Conservation (phyloP, 352 stramenopile species). For the Lagenidium giganteum region DNA sequence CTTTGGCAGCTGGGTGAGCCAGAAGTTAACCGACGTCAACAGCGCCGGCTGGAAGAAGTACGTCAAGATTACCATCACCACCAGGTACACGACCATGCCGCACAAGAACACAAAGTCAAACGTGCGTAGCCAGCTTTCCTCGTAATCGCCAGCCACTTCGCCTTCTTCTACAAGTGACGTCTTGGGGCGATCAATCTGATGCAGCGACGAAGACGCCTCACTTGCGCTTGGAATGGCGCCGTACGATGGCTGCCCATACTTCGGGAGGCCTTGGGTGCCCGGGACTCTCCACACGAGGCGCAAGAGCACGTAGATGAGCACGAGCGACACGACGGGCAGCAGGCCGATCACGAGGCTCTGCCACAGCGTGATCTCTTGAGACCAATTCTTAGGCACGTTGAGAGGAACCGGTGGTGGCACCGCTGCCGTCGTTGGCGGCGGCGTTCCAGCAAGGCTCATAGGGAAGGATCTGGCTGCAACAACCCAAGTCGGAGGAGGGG, state of each 20-base stretch:
- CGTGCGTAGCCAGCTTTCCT: constrained; percentile 43
- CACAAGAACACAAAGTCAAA: constrained; percentile 61
- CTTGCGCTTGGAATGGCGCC: constrained; percentile 30
- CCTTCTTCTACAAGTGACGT: constrained; percentile 56
- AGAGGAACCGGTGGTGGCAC: too few species aligned
- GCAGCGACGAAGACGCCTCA: constrained; percentile 27
- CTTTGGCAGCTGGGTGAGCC: constrained; percentile 37
- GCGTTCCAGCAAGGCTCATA: too few species aligned
- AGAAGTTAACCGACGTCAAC: constrained; percentile 22
- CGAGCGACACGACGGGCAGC: constrained; percentile 37
- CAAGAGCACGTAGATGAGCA: constrained; percentile 60
- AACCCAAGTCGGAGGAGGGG: too few species aligned
- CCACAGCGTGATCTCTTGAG: constrained; percentile 30
- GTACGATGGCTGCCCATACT: constrained; percentile 41
- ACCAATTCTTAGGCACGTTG: too few species aligned
- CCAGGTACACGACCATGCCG: constrained; percentile 42
- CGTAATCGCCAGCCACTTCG: constrained; percentile 53
- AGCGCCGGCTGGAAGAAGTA: constrained; percentile 40
- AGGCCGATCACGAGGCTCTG: constrained; percentile 31
- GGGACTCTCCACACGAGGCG: constrained; percentile 59
- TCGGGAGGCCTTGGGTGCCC: constrained; percentile 27
- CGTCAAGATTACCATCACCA: constrained; percentile 34
- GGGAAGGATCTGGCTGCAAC: too few species aligned
- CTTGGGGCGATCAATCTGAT: constrained; percentile 35
- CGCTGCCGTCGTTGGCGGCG: too few species aligned